phyloP scores from a whole-genome alignment of 2,329 filamentous ascomycete species.

The Stachybotrys chlorohalonatus region DNA sequence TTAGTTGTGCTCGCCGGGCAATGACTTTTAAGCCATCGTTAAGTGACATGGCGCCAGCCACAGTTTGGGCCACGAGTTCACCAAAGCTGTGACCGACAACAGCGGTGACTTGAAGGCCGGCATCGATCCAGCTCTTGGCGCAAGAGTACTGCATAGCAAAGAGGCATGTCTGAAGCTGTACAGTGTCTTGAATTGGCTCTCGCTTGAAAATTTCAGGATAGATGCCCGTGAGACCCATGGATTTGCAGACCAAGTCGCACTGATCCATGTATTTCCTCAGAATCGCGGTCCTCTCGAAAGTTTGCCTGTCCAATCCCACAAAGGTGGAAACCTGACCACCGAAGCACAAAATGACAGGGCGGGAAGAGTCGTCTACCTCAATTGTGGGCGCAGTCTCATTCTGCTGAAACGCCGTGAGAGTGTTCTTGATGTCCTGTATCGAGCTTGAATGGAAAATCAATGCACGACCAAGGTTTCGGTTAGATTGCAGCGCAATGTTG shows the following conservation, averaged over 20 bases:
- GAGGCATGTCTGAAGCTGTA: conserved; percentile 26
- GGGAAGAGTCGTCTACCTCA: background rate
- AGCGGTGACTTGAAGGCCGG: conserved; percentile 11
- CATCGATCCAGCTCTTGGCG: conserved; percentile 25
- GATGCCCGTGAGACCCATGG: conserved; percentile 15
- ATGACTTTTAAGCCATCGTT: conserved; percentile 20
- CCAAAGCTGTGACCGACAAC: conserved; percentile 31
- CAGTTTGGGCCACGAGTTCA: conserved; percentile 23
- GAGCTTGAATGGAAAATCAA: conserved; percentile 14
- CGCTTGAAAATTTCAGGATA: conserved; percentile 21
- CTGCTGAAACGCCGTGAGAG: conserved; percentile 10
- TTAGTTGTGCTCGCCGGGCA: conserved; percentile 15
- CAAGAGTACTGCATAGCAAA: conserved; percentile 30
- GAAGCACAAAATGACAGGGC: conserved; percentile 24
- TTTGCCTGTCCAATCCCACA: conserved; percentile 16
- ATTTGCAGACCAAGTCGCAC: conserved; percentile 1
- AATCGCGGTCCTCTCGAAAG: conserved; percentile 16
- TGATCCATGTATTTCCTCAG: conserved; percentile 11
- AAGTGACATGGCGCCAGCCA: conserved; percentile 12
- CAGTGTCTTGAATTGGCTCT: conserved; percentile 11
- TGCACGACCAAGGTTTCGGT: conserved; percentile 11
- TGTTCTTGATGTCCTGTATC: conserved; percentile 8
- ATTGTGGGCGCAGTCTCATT: background rate
- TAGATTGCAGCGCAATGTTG: conserved; percentile 18
- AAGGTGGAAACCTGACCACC: conserved; percentile 16